phyloP scores from a whole-genome alignment of 768 basidiomycete genomes.

The Naganishia friedmannii region DNA sequence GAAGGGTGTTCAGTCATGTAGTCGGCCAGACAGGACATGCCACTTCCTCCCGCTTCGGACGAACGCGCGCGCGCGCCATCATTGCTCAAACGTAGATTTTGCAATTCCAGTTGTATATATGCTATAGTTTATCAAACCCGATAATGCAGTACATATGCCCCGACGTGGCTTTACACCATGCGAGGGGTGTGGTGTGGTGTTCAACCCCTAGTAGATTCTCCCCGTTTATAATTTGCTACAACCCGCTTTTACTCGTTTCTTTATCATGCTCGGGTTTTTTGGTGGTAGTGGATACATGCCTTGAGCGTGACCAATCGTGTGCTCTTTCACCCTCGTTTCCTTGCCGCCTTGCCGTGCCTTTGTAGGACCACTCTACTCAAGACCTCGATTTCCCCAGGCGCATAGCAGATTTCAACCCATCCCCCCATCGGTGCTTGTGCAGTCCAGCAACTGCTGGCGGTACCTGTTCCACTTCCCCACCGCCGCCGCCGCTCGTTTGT shows the following conservation, averaged over 20 bases:
- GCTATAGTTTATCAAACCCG: not conserved
- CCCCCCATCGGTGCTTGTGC: slow-evolving; percentile 12
- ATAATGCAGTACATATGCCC: not conserved
- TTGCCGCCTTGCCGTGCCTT: too few species aligned
- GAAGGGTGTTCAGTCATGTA: slow-evolving; percentile 30
- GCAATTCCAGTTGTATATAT: slow-evolving; percentile 2
- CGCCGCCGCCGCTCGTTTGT: not conserved
- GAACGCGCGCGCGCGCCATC: not conserved
- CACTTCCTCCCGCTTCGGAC: too few species aligned
- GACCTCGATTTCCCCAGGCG: slow-evolving; percentile 18
- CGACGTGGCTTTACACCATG: not conserved
- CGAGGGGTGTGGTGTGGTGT: not conserved
- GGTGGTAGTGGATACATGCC: not conserved
- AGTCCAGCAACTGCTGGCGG: not conserved
- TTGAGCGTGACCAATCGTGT: not conserved
- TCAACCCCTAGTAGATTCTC: not conserved
- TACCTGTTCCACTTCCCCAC: not conserved
- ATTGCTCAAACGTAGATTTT: not conserved
- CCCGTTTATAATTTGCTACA: not conserved
- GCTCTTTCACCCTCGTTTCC: not conserved
- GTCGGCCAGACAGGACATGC: not conserved
- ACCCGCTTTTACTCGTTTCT: not conserved
- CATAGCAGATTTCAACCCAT: slow-evolving; percentile 19
- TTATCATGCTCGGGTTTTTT: too few species aligned
- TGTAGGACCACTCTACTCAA: not conserved